Evolutionary conservation across 129 eudicot genomes (phyloP).

Genomic region (Silybum marianum): DNA sequence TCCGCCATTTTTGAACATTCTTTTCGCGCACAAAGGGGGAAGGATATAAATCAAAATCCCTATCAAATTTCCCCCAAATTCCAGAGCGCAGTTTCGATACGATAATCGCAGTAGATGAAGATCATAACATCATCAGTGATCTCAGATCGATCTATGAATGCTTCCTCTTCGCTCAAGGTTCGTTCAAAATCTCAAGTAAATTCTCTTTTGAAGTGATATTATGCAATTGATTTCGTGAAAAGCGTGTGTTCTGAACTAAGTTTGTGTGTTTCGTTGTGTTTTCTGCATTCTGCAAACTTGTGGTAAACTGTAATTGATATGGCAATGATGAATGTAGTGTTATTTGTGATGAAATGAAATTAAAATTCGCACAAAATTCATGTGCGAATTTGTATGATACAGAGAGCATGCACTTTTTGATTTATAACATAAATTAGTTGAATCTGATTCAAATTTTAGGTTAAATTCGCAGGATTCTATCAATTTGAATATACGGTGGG

Average conservation of each 20-base stretch:
- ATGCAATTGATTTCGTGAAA: neutral
- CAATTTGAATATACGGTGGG: neutral
- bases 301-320: neutral
- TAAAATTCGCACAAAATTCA: neutral
- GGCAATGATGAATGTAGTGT: neutral
- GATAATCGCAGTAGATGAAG: slow-evolving; percentile 5
- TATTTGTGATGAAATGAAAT: neutral
- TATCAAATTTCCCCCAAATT: neutral
- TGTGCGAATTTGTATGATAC: neutral
- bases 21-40: neutral
- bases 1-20: neutral
- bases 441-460: neutral
- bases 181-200: neutral
- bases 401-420: neutral
- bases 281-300: neutral
- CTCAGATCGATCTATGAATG: slow-evolving; percentile 57
- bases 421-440: neutral
- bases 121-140: slow-evolving; percentile 52
- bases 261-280: neutral
- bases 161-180: slow-evolving; percentile 55
- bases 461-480: neutral
- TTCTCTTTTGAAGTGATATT: neutral
- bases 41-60: neutral
- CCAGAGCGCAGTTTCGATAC: neutral
- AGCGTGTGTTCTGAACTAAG: neutral